Evolutionary conservation across 352 stramenopile genomes (phyloP), one percentile per base, ranked within the genome.

Genomic region (Globisporangium barbulae): DNA sequence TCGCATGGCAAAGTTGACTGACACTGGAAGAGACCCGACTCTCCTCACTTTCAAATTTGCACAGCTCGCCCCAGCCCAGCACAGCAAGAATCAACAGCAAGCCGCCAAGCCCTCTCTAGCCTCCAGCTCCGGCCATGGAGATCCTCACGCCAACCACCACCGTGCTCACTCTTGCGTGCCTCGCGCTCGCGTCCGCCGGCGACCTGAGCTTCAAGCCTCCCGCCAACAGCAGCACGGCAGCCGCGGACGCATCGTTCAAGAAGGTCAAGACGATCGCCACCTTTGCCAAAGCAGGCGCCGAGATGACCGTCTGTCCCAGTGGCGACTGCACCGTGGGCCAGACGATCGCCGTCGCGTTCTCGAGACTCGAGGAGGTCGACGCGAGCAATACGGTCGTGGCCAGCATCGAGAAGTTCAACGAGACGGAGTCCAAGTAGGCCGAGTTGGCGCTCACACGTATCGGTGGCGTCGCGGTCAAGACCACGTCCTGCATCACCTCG

Each of bases 301-400:
- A 75, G 35, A 81, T 86, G 45, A 28, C 73, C 28, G 58, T 86
- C 0, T 83, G 77, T 33, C 74, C 77, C 9, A 68, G 61, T n/a
- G 72, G 72, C 17, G 65, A 53, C 63, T 60, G 37, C 53, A 28
- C 37, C 10, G 13, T 12, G 0, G 45, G 45, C 9, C 45, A 52
- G 21, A 15, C 7, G n/a, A 31, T 52, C 45, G 15, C 6, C 1
- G 19, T 52, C 8, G 45, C 9, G 19, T 17, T 52, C 19, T 31
- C 45, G 19, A 3, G 45, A 13, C 45, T 52, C 45, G 8, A 52
- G 12, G 45, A 49, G 19, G 3, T 49, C 44, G 15, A 28, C 3
- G 44, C 44, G 33, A 39, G n/a, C n/a, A n/a, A n/a, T n/a, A n/a
- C n/a, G n/a, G n/a, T n/a, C n/a, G n/a, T n/a, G n/a, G n/a, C n/a